Percentiles rank a stretch among this genome's conserved stretches.
Evolutionary conservation across 495 filamentous ascomycete species (phyloP).

Genomic region (Xylaria flabelliformis): DNA sequence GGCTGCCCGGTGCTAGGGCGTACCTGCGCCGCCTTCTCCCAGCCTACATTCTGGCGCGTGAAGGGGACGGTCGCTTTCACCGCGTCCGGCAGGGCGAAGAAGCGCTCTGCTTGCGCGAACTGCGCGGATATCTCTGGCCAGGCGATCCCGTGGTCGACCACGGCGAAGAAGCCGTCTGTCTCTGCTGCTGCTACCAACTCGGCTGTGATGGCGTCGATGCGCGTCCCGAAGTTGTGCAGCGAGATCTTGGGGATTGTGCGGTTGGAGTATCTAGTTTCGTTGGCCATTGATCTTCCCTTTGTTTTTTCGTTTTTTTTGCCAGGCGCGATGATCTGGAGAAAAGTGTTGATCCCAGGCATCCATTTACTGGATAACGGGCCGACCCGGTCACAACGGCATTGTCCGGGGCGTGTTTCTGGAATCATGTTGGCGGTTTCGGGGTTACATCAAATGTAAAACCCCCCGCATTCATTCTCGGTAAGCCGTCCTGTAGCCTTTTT

Average conservation of each 20-base stretch:
- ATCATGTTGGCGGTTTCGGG: neutral
- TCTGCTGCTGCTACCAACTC: slow-evolving; percentile 64
- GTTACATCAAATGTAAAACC: neutral
- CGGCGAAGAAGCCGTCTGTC: slow-evolving; percentile 67
- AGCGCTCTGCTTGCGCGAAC: slow-evolving; percentile 57
- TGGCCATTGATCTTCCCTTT: neutral
- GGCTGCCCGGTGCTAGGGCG: slow-evolving; percentile 65
- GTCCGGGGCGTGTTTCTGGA: neutral
- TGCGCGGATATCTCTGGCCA: slow-evolving; percentile 57
- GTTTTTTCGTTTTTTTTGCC: neutral
- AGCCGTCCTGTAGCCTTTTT: neutral
- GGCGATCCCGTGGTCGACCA: slow-evolving; percentile 62
- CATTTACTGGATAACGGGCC: neutral
- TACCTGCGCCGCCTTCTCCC: slow-evolving; percentile 68
- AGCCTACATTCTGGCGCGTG: slow-evolving; percentile 63
- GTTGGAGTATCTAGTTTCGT: slow-evolving; percentile 50
- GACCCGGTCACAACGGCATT: neutral
- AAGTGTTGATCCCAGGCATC: too few species aligned
- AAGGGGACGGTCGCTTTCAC: slow-evolving; percentile 62
- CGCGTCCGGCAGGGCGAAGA: slow-evolving; percentile 62
- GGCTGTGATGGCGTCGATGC: slow-evolving; percentile 60
- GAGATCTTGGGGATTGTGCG: slow-evolving; percentile 65
- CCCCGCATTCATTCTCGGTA: neutral
- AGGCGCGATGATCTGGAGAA: neutral
- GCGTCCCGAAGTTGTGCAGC: slow-evolving; percentile 58